Percentiles rank a stretch among this genome's conserved stretches.
Evolutionary conservation across 2,329 filamentous ascomycete species (phyloP).

Genomic region (Amauroascus niger): DNA sequence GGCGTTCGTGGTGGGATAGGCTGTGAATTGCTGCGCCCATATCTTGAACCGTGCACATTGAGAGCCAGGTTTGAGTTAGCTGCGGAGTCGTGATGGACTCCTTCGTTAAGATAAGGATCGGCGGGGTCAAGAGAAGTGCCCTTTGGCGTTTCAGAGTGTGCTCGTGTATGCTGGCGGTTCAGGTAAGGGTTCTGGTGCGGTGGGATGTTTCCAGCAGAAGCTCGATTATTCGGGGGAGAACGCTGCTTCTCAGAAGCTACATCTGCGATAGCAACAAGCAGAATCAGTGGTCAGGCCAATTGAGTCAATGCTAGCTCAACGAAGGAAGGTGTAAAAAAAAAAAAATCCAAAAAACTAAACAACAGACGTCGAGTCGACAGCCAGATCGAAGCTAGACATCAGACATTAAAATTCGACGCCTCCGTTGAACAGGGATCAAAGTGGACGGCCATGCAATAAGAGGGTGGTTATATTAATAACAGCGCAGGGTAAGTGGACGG

Average conservation of each 20-base stretch:
- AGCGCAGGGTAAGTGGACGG: constrained; percentile 6
- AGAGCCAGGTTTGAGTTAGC: constrained; percentile 20
- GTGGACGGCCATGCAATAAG: neutral
- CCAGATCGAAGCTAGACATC: constrained; percentile 1
- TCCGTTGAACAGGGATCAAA: constrained; percentile 8
- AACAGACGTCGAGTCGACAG: neutral
- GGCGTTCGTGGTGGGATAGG: constrained; percentile 42
- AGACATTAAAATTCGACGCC: constrained; percentile 3
- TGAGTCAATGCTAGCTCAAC: neutral
- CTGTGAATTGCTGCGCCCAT: constrained; percentile 42
- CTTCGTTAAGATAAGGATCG: constrained; percentile 12
- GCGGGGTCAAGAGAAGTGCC: constrained; percentile 28
- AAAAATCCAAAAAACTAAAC: neutral
- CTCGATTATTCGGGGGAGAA: constrained; percentile 42
- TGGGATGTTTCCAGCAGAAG: constrained; percentile 54
- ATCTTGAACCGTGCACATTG: constrained; percentile 37
- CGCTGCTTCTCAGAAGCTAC: constrained; percentile 9
- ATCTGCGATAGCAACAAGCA: constrained; percentile 7
- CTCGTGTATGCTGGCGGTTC: constrained; percentile 57
- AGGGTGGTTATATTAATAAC: constrained; percentile 1
- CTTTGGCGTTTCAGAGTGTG: constrained; percentile 57
- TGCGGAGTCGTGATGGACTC: constrained; percentile 9
- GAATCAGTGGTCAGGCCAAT: neutral
- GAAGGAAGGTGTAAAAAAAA: neutral
- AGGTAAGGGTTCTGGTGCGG: constrained; percentile 42